These are phyloP conservation scores for Microsporum canis DNA, from an alignment of 2,329 filamentous ascomycete species.

Conservation along the genomic window DNA sequence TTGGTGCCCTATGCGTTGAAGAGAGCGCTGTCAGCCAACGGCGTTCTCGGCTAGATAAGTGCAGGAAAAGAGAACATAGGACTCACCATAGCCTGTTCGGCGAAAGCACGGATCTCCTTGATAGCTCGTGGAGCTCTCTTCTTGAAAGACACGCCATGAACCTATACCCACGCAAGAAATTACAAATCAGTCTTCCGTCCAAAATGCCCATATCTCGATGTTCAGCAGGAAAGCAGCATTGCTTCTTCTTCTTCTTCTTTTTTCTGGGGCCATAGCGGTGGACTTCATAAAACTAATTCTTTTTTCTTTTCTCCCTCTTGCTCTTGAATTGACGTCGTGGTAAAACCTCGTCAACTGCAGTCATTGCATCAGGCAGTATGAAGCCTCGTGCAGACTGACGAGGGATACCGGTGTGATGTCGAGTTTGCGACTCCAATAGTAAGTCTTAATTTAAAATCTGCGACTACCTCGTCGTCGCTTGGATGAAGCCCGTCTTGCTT, in stretches of 20 bases:
- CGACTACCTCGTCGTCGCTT: background rate
- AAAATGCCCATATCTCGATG: constrained; percentile 28
- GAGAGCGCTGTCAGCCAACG: background rate
- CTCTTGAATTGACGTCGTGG: constrained; percentile 1
- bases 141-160: constrained; percentile 98
- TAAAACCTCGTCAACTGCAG: background rate
- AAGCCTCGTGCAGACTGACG: background rate
- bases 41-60: background rate
- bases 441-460: background rate
- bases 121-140: constrained; percentile 97
- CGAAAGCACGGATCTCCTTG: constrained; percentile 98
- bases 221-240: background rate
- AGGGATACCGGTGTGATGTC: background rate
- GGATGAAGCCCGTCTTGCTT: background rate
- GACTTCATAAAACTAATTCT: constrained; percentile 59
- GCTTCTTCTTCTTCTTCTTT: background rate
- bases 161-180: constrained; percentile 45
- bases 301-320: constrained; percentile 11
- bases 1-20: constrained; percentile 60
- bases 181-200: constrained; percentile 57
- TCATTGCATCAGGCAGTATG: background rate
- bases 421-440: background rate
- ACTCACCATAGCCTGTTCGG: constrained; percentile 89
- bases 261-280: constrained; percentile 41
- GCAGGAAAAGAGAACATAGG: constrained; percentile 10